Evolutionary conservation across 768 basidiomycete species (phyloP), one percentile per base, ranked within the genome.

Genomic region (Xerocomus potaroensis): DNA sequence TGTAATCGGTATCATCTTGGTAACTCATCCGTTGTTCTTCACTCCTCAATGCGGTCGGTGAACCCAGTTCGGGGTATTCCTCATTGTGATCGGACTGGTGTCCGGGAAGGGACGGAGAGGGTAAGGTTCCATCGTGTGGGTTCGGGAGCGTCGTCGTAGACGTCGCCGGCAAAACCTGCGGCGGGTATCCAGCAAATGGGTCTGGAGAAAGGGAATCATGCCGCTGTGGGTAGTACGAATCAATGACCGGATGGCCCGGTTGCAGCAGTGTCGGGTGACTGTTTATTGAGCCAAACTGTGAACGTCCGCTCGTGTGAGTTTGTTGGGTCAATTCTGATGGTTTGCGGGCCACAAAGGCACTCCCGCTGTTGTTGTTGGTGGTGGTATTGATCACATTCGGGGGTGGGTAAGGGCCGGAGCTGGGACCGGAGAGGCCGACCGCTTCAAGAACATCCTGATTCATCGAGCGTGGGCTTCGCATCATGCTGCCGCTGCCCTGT

Each of bases 161-260:
- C 7, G n/a, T n/a, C n/a, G 44, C 4, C 43, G 35, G 12, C 45
- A 49, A 18, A 42, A 36, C 3, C 36, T 18, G 30, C n/a, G 33
- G 65, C n/a, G 38, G 61, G 44, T 62, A 58, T 39, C 50, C 49
- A 27, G 65, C 61, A 42, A 69, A 70, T 26, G 69, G 61, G 40
- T 61, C 68, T 1, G 48, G 50, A 18, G 45, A 50, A 3, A 33
- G 47, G 16, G 61, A 37, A 47, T 64, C 54, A 15, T 38, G 45
- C 0, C 51, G 53, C 33, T 59, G 60, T 9, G 67, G 61, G 19
- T 55, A 56, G 18, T 60, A 57, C 35, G 57, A 49, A 8, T 59
- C 59, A 24, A 60, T 43, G 16, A 56, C 46, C 23, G 37, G 37
- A 31, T 60, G 66, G 51, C 53, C 62, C 12, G 66, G 50, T 31